Base-by-base conservation (phyloP, 2,329 filamentous ascomycete genomes). In the Calonectria hongkongensis region DNA sequence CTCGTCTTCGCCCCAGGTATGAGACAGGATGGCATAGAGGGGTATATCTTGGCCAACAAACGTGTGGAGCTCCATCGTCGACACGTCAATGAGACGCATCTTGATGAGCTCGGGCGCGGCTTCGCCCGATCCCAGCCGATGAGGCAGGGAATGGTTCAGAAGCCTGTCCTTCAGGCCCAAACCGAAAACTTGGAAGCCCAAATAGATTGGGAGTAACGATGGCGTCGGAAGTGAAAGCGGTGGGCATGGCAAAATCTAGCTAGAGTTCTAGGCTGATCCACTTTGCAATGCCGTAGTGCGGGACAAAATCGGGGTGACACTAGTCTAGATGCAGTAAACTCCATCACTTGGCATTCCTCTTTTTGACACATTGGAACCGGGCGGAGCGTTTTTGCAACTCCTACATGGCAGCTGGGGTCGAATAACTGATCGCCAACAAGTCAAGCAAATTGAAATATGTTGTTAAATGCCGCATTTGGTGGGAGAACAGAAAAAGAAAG, bases 1-100 rank as follows among this genome's bases (percentile, higher is more conserved):
- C 70, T 79, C 77, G 65, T 79, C 77, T n/a, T 66, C 74, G 36
- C 71, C 77, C 77, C 77, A 79, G 28, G 77, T 79, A 73, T 79
- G 77, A 43, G 77, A 79, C 58, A 79, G 56, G 33, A 79, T 79
- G 60, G 77, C 77, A 69, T 79, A 79, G 50, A 70, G 74, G 62
- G 69, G 73, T 51, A 70, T 64, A 62, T 68, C 48, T 41, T 66
- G 76, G 33, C 70, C 77, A 13, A 71, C 43, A 30, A 66, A 66
- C 41, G 30, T 73, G 51, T 74, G 68, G 39, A 79, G 73, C 74
- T 74, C 62, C 60, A 79, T 65, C 9, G 77, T 79, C 47, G 64
- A 75, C 50, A 76, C 78, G 43, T 79, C 74, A 70, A 79, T 64
- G 58, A 79, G 68, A 68, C 77, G 78, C 77, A 79, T 79, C 33